Base-by-base conservation (phyloP, 2,329 filamentous ascomycete genomes). In the Alternaria gaisen region DNA sequence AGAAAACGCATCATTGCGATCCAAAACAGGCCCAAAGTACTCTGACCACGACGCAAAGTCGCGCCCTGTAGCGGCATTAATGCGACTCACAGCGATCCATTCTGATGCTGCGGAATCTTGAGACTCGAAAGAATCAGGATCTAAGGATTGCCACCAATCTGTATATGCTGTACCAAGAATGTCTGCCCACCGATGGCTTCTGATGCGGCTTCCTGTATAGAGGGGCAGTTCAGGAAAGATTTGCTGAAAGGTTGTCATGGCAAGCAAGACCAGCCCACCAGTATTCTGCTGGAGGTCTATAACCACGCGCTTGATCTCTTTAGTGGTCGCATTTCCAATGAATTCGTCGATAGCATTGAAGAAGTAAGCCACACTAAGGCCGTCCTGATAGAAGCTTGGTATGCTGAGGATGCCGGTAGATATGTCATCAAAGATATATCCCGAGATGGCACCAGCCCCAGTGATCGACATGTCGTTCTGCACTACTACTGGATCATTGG, bases 251-350 rank as follows among this genome's bases (percentile, higher is more conserved):
- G 70, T 68, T 28, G 69, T 72, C 43, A 72, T 73, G 4, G 71
- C 77, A 2, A 76, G 67, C 8, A 69, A 48, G 1, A 71, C 60
- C 1, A 54, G 58, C 6, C 88, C 88, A 16, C 88, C 88, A 0
- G 76, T 77, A 63, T 91, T 91, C 2, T 78, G 80, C 11, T 84
- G 83, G 4, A 91, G 68, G 64, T 91, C 89, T 59, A 91, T 85
- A 16, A 91, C 78, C 1, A 91, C 77, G 65, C 84, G 86, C 14
- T 78, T 83, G 64, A 85, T 85, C 3, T 80, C 80, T 5, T 76
- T 75, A 1, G 70, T 63, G 32, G 81, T 80, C 9, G 81, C 80
- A 20, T 79, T 74, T 0, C 76, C 71, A 14, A 88, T 75, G 63
- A 87, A 83, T 2, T 78, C 53, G 6, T 75, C 53, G 0, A 74